phyloP scores from a whole-genome alignment of 208 protist species.

The Trypanosoma cruzi region DNA sequence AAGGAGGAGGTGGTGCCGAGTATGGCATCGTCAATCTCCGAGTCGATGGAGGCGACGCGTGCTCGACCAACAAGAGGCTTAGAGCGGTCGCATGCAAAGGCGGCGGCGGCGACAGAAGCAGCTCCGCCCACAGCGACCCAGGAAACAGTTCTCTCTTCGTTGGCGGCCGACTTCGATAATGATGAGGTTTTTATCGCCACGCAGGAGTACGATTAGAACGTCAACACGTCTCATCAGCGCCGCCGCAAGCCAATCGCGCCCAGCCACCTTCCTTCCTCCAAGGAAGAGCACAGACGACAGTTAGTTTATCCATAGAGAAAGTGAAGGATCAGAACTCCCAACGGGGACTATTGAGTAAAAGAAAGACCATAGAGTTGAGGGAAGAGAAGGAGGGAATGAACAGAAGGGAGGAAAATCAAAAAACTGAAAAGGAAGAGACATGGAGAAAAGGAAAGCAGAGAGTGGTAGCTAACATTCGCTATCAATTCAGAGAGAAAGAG shows the following conservation, averaged over 20 bases:
- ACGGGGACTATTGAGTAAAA: not conserved
- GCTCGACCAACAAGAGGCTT: not conserved
- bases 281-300: conserved; percentile 1
- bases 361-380: not conserved
- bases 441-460: conserved; percentile 13
- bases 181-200: conserved; percentile 85
- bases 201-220: conserved; percentile 68
- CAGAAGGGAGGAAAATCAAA: not conserved
- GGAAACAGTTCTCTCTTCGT: conserved; percentile 34
- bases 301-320: not conserved
- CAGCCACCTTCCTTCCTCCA: not conserved
- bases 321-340: not conserved
- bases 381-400: not conserved
- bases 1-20: conserved; percentile 2
- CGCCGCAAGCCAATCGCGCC: too few relatives aligned
- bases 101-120: not conserved
- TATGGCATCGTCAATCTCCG: conserved; percentile 49
- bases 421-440: not conserved
- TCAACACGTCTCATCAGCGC: not conserved
- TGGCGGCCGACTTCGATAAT: conserved; percentile 39
- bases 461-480: not conserved
- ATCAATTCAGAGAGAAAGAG: not conserved
- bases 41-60: conserved; percentile 31
- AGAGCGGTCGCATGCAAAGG: not conserved
- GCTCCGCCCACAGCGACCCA: conserved; percentile 1